Base-by-base conservation (phyloP, 345 rosid genomes). In the Litchi chinensis region DNA sequence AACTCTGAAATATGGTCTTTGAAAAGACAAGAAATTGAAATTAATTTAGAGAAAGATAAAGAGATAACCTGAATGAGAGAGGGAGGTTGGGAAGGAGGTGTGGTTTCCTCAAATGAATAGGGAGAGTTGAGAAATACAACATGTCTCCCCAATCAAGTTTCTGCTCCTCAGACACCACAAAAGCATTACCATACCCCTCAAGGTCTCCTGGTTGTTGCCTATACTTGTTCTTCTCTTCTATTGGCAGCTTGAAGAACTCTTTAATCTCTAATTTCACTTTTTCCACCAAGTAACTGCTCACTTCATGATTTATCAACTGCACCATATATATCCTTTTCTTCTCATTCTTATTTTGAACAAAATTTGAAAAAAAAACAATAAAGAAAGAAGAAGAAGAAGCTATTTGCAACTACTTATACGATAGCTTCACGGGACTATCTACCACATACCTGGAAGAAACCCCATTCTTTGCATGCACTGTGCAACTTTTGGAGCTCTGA, bases 261-360 rank as follows among this genome's bases (percentile, higher is more conserved):
- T 28, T 22, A 15, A 63, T 67, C 79, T 41, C 74, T 43, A 4
- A 6, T 62, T 74, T 74, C 54, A 74, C 37, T 60, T 68, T 60
- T 64, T 74, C 70, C 68, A 79, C 13, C 22, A 73, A 24, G 12
- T 41, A 5, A 5, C 59, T 15, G 60, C 54, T 60, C 64, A 66
- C 65, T 0, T 66, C 75, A 57, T 79, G 78, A 16, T 79, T 79
- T 24, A 80, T 69, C 76, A 83, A 48, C 86, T 83, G 81, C 77
- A 41, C 1, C 41, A 24, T 4, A 64, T 37, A 57, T 6, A 57
- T 57, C 6, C 8, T 57, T 16, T 18, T 18, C 19, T 57, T 3
- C 10, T 46, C 52, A 46, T 46, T 46, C 12, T 7, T 46, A 7
- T 0, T 46, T 46, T 11, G 52, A 46, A 46, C 8, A 46, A 46